Conservation (phyloP, 768 basidiomycete genomes). For the Boletus reticuloceps region DNA sequence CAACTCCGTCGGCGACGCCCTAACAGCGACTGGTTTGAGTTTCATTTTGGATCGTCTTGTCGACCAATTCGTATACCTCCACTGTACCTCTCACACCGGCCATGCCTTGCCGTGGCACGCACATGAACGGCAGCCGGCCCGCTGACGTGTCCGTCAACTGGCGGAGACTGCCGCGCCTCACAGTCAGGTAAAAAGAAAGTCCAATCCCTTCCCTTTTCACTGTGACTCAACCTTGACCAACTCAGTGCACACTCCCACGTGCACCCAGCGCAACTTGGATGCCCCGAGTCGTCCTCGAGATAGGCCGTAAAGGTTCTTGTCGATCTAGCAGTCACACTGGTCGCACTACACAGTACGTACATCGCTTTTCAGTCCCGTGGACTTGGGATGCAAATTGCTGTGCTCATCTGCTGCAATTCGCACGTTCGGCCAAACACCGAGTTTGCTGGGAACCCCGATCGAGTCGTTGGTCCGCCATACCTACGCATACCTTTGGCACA, state of each 20-base stretch:
- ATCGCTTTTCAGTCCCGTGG: conserved; percentile 2
- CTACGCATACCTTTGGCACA: neutral
- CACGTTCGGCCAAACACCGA: conserved; percentile 11
- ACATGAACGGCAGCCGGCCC: conserved; percentile 1
- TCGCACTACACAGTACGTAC: conserved; percentile 7
- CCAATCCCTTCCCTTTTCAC: neutral
- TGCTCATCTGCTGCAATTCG: conserved; percentile 7
- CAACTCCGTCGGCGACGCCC: conserved; percentile 21
- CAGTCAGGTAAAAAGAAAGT: too few species aligned
- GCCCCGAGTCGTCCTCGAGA: neutral
- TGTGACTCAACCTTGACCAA: neutral
- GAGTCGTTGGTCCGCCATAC: neutral
- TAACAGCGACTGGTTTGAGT: conserved; percentile 29
- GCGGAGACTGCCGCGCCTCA: neutral
- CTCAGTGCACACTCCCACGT: neutral
- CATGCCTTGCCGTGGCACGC: conserved; percentile 16
- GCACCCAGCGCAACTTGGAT: neutral
- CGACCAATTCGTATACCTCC: conserved; percentile 9
- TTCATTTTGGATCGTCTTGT: conserved; percentile 31
- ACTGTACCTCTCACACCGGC: conserved; percentile 28
- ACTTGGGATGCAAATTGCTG: conserved; percentile 13
- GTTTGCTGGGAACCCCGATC: neutral
- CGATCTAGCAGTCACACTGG: conserved; percentile 1
- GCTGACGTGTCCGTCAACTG: neutral
- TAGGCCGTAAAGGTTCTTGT: conserved; percentile 4